Base-by-base conservation (phyloP, 306 rosid species). In the Ammopiptanthus mongolicus region DNA sequence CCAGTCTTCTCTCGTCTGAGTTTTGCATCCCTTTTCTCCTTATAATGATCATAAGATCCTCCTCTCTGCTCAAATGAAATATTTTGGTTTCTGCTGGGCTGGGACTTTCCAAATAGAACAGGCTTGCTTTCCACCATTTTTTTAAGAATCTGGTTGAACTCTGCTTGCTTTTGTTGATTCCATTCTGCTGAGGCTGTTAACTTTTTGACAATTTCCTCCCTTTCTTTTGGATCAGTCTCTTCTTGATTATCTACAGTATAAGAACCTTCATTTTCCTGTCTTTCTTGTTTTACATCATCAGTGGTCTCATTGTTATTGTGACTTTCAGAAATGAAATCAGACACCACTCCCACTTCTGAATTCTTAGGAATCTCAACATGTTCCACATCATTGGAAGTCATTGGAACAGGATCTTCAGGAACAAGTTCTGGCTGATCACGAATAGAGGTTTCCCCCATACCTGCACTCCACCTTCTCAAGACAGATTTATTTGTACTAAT, bases 391-490 rank as follows among this genome's bases (percentile, higher is more conserved):
- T 74, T 83, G 65, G 88, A 71, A 74, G 87, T 64, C 67, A 61
- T 73, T 18, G 87, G 73, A 74, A 63, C 73, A 61, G 78, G 42
- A 85, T 87, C 91, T 72, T 81, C 90, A 34, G 85, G 66, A 63
- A 69, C 83, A 60, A 34, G 63, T 78, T 88, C 93, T 70, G 86
- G 86, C 67, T 73, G 88, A 79, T 79, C 70, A 65, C 74, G 87
- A 72, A 81, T 75, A 33, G 91, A 86, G 73, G 83, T 75, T 77
- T 88, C 96, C 48, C 97, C 97, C 84, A 88, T 77, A 65, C 97
- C 91, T 31, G 97, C 73, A 85, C 97, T 95, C 97, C 97, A 95
- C 85, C 98, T 95, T 85, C 98, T 92, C 86, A 95, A 81, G 47
- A 95, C 97, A 79, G 96, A 84, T 83, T 95, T 95, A 81, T 84